A percentile compares a stretch with the other conserved stretches of the same genome.
Evolutionary conservation across 805 yeast species (phyloP).

Genomic region (Candida pseudoglaebosa): DNA sequence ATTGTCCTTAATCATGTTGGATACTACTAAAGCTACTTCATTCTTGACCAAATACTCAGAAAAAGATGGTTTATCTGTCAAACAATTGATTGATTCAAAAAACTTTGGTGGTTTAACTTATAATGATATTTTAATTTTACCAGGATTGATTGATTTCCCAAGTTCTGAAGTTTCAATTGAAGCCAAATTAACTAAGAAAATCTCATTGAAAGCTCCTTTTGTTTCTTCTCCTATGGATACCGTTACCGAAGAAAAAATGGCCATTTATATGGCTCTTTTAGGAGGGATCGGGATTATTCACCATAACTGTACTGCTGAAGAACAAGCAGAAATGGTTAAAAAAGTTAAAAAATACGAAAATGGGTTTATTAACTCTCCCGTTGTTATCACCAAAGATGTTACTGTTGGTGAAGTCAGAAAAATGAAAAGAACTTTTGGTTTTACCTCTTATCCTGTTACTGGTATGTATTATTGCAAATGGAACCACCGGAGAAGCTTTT

Average conservation of each 20-base stretch:
- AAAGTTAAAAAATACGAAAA: slow-evolving; percentile 96
- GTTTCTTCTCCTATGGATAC: slow-evolving; percentile 99
- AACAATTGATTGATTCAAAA: slow-evolving; percentile 83
- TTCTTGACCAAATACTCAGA: slow-evolving; percentile 59
- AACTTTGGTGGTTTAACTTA: slow-evolving; percentile 95
- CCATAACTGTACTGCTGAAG: slow-evolving; percentile 95
- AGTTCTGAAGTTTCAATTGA: slow-evolving; percentile 74
- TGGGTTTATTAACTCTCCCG: slow-evolving; percentile 90
- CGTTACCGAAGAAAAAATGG: slow-evolving; percentile 96
- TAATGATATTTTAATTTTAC: slow-evolving; percentile 92
- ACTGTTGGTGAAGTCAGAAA: slow-evolving; percentile 79
- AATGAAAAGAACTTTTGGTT: slow-evolving; percentile 73
- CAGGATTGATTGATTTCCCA: slow-evolving; percentile 91
- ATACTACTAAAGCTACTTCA: slow-evolving; percentile 59
- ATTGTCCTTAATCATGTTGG: slow-evolving; percentile 27
- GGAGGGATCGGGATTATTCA: slow-evolving; percentile 99
- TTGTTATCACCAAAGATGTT: slow-evolving; percentile 70
- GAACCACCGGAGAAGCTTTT: slow-evolving; percentile 7
- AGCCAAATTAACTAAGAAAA: slow-evolving; percentile 85
- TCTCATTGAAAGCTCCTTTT: slow-evolving; percentile 88
- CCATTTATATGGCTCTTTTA: slow-evolving; percentile 94
- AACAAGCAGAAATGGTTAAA: slow-evolving; percentile 97
- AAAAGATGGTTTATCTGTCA: slow-evolving; percentile 83
- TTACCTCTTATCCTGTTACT: slow-evolving; percentile 98
- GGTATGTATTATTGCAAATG: slow-evolving; percentile 63